Conservation (phyloP, 1,284 basidiomycete species). For the Leccinum fuscescens region DNA sequence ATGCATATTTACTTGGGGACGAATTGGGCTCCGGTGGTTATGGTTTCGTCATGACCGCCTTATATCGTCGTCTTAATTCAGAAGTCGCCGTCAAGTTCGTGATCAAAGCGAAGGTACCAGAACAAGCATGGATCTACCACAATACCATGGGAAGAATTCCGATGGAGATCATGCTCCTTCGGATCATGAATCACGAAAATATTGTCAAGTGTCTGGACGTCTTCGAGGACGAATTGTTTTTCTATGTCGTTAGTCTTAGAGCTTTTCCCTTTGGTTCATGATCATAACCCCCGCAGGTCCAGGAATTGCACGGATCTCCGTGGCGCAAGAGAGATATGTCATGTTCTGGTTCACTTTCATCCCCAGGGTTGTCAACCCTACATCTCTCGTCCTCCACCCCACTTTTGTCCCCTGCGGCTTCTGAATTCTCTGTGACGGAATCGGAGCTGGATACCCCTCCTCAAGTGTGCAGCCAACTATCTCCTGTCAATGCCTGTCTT, state of each 20-base stretch:
- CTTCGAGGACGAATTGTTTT: conserved; percentile 81
- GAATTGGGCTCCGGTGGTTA: conserved; percentile 91
- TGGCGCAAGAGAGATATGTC: conserved; percentile 53
- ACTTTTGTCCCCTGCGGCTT: conserved; percentile 54
- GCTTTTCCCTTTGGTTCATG: conserved; percentile 4
- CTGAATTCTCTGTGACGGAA: conserved; percentile 44
- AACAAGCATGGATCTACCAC: conserved; percentile 77
- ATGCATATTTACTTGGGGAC: conserved; percentile 66
- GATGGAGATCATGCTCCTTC: conserved; percentile 78
- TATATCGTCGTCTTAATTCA: conserved; percentile 48
- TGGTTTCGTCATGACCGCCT: conserved; percentile 86
- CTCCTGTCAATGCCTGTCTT: conserved; percentile 23
- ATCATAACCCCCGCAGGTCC: conserved; percentile 53
- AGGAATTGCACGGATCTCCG: conserved; percentile 88
- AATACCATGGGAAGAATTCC: conserved; percentile 63
- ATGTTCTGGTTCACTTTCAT: conserved; percentile 15
- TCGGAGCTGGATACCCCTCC: conserved; percentile 46
- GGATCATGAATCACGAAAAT: conserved; percentile 72
- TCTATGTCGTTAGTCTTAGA: conserved; percentile 70
- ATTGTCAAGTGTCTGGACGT: conserved; percentile 83
- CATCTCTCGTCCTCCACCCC: conserved; percentile 47
- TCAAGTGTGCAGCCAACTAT: conserved; percentile 27
- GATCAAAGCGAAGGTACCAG: conserved; percentile 79
- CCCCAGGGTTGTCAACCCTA: conserved; percentile 33
- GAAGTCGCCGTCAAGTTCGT: conserved; percentile 95